Evolutionary conservation across 306 rosid species (phyloP).

Genomic region (Sphenostylis stenocarpa): DNA sequence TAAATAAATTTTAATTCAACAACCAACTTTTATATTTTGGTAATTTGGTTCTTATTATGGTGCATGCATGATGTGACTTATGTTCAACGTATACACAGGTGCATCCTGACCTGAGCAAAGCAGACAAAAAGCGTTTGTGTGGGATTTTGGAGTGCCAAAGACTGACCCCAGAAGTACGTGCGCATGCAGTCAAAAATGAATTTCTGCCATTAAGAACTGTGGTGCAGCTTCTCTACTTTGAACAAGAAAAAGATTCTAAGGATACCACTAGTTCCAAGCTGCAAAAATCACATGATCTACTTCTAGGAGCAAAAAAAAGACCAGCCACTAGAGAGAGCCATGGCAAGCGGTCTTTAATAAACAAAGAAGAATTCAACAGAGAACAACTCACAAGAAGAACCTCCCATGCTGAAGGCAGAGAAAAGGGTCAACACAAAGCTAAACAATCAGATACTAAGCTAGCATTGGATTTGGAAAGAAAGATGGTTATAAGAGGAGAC

Average conservation of each 20-base stretch:
- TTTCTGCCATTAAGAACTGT: constrained; percentile 78
- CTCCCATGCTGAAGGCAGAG: constrained; percentile 42
- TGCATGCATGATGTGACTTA: neutral
- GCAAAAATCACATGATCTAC: constrained; percentile 47
- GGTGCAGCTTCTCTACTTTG: constrained; percentile 80
- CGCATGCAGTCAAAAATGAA: constrained; percentile 80
- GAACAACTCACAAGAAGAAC: constrained; percentile 48
- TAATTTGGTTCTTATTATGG: neutral
- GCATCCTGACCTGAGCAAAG: constrained; percentile 67
- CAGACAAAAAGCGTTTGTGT: constrained; percentile 71
- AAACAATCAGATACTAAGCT: constrained; percentile 51
- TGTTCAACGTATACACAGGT: constrained; percentile 49
- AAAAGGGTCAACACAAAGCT: constrained; percentile 44
- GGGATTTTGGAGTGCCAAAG: constrained; percentile 75
- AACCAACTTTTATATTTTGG: neutral
- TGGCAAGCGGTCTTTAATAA: constrained; percentile 45
- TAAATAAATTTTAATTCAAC: neutral
- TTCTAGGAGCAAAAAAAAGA: constrained; percentile 45
- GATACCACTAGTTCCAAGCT: constrained; percentile 33
- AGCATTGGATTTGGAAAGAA: constrained; percentile 48
- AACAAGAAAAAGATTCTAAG: constrained; percentile 67
- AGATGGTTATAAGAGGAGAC: constrained; percentile 46
- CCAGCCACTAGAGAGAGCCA: constrained; percentile 44
- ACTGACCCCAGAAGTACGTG: constrained; percentile 62
- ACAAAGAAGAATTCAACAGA: constrained; percentile 47